Conservation (phyloP, 2,329 filamentous ascomycete species). For the Colletotrichum sp. region DNA sequence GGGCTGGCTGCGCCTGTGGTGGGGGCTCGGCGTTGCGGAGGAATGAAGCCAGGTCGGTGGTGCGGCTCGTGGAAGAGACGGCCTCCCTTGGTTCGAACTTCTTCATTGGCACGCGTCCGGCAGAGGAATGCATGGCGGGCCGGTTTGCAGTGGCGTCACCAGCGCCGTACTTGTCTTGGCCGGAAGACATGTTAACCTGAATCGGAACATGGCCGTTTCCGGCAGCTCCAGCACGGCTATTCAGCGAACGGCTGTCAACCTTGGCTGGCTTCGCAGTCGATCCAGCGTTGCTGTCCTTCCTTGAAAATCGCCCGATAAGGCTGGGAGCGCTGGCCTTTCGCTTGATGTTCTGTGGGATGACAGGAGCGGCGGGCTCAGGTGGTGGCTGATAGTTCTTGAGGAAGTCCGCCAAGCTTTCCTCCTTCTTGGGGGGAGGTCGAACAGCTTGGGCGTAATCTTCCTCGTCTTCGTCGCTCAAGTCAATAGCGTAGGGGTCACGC, state of each 20-base stretch:
- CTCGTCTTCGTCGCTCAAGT: conserved; percentile 74
- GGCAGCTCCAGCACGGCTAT: conserved; percentile 40
- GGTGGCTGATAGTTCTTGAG: conserved; percentile 73
- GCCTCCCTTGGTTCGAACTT: conserved; percentile 63
- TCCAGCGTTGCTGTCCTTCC: conserved; percentile 35
- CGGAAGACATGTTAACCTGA: conserved; percentile 53
- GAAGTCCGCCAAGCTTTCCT: conserved; percentile 78
- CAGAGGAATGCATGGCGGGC: conserved; percentile 27
- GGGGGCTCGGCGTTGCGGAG: conserved; percentile 72
- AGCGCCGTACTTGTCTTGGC: conserved; percentile 46
- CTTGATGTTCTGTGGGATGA: conserved; percentile 44
- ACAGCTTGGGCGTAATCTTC: conserved; percentile 51
- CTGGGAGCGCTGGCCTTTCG: conserved; percentile 70
- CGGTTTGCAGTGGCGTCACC: conserved; percentile 27
- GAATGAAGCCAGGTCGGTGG: conserved; percentile 75
- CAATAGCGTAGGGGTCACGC: conserved; percentile 93
- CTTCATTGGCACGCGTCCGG: conserved; percentile 57
- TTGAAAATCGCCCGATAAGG: conserved; percentile 64
- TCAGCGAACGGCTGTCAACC: conserved; percentile 40
- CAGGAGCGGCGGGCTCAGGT: conserved; percentile 45
- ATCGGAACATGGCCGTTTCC: conserved; percentile 56
- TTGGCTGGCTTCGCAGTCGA: conserved; percentile 28
- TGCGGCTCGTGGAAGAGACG: conserved; percentile 49
- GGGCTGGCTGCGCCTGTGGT: conserved; percentile 33
- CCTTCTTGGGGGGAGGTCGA: conserved; percentile 47